These are phyloP conservation scores for Globisporangium rhizosaccharum DNA, from an alignment of 352 stramenopile species.

Conservation along the genomic window DNA sequence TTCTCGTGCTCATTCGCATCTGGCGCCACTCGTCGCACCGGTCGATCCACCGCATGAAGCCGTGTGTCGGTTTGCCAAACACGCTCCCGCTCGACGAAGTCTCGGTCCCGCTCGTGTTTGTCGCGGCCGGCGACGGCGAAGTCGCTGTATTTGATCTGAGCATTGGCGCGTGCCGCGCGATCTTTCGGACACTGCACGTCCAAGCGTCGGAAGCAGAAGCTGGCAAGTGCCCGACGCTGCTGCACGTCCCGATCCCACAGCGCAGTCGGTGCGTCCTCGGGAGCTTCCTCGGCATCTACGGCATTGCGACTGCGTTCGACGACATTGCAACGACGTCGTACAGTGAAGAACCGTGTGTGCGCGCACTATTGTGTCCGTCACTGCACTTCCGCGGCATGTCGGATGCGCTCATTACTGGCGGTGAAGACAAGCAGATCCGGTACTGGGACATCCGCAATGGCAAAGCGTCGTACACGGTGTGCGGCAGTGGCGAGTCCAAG, in stretches of 20 bases:
- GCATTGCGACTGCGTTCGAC: conserved; percentile 77
- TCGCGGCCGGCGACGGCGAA: conserved; percentile 91
- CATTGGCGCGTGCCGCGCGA: conserved; percentile 87
- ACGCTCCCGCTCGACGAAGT: conserved; percentile 63
- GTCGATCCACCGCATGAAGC: conserved; percentile 88
- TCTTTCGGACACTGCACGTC: conserved; percentile 88
- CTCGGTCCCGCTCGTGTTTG: conserved; percentile 90
- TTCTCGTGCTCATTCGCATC: conserved; percentile 92
- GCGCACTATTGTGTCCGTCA: conserved; percentile 85
- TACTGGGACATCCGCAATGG: conserved; percentile 96
- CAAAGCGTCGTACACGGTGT: conserved; percentile 92
- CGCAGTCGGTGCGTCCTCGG: conserved; percentile 61
- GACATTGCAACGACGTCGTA: conserved; percentile 68
- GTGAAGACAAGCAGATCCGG: conserved; percentile 92
- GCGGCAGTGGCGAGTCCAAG: conserved; percentile 79
- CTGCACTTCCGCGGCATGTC: conserved; percentile 79
- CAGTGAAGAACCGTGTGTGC: conserved; percentile 80
- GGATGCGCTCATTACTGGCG: conserved; percentile 90
- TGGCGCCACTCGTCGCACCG: conserved; percentile 94
- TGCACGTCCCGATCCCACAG: conserved; percentile 73
- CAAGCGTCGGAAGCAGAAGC: conserved; percentile 73
- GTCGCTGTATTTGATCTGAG: conserved; percentile 86
- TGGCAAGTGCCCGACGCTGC: conserved; percentile 63
- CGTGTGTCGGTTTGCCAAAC: conserved; percentile 77
- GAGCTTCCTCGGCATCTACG: conserved; percentile 77